Conservation (phyloP, 257 asterid species). For the Datura wrightii region DNA sequence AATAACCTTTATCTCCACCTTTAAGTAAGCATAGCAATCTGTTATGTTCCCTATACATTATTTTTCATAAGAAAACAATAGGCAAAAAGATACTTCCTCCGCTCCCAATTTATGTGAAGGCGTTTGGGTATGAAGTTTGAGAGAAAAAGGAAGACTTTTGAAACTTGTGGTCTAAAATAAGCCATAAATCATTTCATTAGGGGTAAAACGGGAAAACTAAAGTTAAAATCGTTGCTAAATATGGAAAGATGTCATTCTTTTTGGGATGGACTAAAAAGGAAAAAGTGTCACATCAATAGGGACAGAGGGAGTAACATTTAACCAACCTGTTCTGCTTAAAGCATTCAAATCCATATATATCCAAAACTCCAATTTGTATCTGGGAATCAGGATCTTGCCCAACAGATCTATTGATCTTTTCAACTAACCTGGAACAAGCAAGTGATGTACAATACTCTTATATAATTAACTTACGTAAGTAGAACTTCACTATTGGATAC, state of each 20-base stretch:
- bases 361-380: conserved; percentile 93
- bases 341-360: conserved; percentile 98
- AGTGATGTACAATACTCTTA: neutral
- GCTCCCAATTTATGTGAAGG: too few relatives aligned
- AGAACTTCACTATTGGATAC: conserved; percentile 17
- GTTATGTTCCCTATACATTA: neutral
- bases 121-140: too few relatives aligned
- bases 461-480: conserved; percentile 18
- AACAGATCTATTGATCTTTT: conserved; percentile 89
- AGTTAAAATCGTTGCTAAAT: too few relatives aligned
- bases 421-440: conserved; percentile 85
- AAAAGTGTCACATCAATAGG: too few relatives aligned
- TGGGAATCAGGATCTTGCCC: conserved; percentile 94
- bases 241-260: too few relatives aligned
- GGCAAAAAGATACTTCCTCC: neutral
- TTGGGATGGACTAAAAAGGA: too few relatives aligned
- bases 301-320: neutral
- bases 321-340: conserved; percentile 83
- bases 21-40: neutral
- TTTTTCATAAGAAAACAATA: neutral
- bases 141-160: too few relatives aligned
- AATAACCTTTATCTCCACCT: conserved; percentile 11
- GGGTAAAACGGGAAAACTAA: too few relatives aligned
- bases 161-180: too few relatives aligned
- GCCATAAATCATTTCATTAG: too few relatives aligned